Conservation (phyloP, 345 rosid species). For the Populus euphratica region DNA sequence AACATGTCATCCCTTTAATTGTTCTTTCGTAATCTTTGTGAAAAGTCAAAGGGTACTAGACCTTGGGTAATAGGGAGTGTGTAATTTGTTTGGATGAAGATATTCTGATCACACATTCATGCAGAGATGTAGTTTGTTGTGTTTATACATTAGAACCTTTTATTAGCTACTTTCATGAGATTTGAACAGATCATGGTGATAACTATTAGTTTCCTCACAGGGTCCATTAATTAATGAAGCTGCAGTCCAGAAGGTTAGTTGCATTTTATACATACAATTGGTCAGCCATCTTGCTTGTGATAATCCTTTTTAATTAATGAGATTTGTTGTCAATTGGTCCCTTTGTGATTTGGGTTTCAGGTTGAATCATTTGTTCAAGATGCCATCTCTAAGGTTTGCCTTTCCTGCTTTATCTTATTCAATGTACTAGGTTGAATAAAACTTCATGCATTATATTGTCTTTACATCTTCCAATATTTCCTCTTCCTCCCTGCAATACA, state of each 20-base stretch:
- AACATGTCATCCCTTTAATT: too few relatives aligned
- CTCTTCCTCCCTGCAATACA: too few relatives aligned
- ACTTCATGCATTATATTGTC: too few relatives aligned
- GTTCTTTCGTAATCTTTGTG: too few relatives aligned
- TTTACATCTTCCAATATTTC: too few relatives aligned
- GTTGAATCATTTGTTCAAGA: conserved; percentile 82
- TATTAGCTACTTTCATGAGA: background rate
- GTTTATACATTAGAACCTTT: background rate
- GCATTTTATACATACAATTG: background rate
- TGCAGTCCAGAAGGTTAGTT: conserved; percentile 73
- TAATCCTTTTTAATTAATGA: conserved; percentile 7
- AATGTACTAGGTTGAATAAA: background rate
- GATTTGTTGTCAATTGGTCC: conserved; percentile 16
- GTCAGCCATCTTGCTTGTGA: background rate
- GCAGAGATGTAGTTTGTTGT: background rate
- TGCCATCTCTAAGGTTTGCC: conserved; percentile 77
- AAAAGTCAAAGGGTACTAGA: too few relatives aligned
- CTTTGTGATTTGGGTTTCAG: conserved; percentile 42
- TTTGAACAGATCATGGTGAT: background rate
- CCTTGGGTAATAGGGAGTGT: background rate
- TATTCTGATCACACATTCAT: background rate
- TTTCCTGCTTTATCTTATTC: conserved; percentile 2
- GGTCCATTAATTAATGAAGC: conserved; percentile 97
- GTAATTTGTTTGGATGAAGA: background rate
- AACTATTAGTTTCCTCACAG: conserved; percentile 37